Percentiles rank a stretch among this genome's conserved stretches.
Evolutionary conservation across 768 basidiomycete genomes (phyloP).

Genomic region (Podaxis pistillaris): DNA sequence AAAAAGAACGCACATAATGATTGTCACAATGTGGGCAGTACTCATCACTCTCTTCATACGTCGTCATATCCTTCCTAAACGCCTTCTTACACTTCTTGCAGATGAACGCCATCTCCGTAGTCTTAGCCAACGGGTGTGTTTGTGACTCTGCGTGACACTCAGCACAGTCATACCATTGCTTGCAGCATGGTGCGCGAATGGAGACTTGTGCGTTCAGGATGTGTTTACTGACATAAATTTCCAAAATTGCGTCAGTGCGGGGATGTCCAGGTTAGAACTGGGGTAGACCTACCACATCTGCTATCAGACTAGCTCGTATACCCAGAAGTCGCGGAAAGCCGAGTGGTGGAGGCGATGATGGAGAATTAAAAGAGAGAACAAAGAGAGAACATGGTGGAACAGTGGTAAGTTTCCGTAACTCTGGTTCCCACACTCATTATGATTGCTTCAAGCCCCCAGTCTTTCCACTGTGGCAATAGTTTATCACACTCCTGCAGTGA

Average conservation of each 20-base stretch:
- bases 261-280: background rate
- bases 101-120: constrained; percentile 61
- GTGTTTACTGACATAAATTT: constrained; percentile 70
- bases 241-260: constrained; percentile 1
- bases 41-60: constrained; percentile 96
- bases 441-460: background rate
- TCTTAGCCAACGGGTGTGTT: constrained; percentile 69
- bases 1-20: constrained; percentile 77
- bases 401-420: background rate
- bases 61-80: constrained; percentile 91
- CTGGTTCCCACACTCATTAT: background rate
- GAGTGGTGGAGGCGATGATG: background rate
- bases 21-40: constrained; percentile 99
- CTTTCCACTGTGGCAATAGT: no score
- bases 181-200: constrained; percentile 96
- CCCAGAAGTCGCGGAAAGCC: background rate
- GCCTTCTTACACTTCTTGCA: constrained; percentile 76
- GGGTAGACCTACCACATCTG: constrained; percentile 17
- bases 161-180: constrained; percentile 95
- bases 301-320: background rate
- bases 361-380: background rate
- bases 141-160: constrained; percentile 91
- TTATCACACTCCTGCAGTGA: no score
- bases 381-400: background rate
- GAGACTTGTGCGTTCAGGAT: constrained; percentile 95